These are phyloP conservation scores for Zygosaccharomyces bisporus DNA, from an alignment of 805 yeast genomes.

Conservation along the genomic window DNA sequence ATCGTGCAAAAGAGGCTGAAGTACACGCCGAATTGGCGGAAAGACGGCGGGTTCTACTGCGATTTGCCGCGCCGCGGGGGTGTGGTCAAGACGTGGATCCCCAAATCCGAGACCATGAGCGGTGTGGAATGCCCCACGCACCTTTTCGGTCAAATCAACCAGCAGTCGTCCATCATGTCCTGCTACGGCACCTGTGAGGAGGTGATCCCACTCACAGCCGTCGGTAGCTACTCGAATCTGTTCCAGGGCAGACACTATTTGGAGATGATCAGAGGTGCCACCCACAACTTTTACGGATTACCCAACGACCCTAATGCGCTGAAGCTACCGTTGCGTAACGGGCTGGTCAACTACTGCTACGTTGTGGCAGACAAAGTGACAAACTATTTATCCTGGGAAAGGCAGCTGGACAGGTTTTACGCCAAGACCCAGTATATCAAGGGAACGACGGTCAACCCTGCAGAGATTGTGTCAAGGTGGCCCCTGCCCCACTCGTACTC, in stretches of 20 bases:
- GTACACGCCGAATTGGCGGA: conserved; percentile 39
- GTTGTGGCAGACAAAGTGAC: conserved; percentile 34
- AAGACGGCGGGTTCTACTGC: conserved; percentile 40
- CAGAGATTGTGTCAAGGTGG: conserved; percentile 22
- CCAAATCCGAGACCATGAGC: conserved; percentile 49
- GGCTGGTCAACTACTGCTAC: conserved; percentile 51
- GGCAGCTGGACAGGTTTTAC: conserved; percentile 53
- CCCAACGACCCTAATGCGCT: conserved; percentile 38
- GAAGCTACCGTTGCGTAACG: conserved; percentile 43
- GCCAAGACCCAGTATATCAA: conserved; percentile 18
- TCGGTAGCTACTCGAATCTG: conserved; percentile 52
- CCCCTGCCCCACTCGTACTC: conserved; percentile 25
- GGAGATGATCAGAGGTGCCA: conserved; percentile 60
- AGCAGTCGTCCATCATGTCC: conserved; percentile 53
- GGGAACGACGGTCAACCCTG: conserved; percentile 14
- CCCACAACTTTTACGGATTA: conserved; percentile 73
- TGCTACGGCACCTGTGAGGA: conserved; percentile 69
- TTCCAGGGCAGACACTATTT: conserved; percentile 56
- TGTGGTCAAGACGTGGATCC: conserved; percentile 41
- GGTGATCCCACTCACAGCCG: conserved; percentile 62
- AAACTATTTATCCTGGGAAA: conserved; percentile 38
- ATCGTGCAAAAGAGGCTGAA: conserved; percentile 40
- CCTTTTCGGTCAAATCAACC: conserved; percentile 40
- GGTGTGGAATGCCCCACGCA: conserved; percentile 47
- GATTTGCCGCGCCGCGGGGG: conserved; percentile 51